phyloP scores from a whole-genome alignment of 208 protist species.

The Vickermania ingenoplastis region DNA sequence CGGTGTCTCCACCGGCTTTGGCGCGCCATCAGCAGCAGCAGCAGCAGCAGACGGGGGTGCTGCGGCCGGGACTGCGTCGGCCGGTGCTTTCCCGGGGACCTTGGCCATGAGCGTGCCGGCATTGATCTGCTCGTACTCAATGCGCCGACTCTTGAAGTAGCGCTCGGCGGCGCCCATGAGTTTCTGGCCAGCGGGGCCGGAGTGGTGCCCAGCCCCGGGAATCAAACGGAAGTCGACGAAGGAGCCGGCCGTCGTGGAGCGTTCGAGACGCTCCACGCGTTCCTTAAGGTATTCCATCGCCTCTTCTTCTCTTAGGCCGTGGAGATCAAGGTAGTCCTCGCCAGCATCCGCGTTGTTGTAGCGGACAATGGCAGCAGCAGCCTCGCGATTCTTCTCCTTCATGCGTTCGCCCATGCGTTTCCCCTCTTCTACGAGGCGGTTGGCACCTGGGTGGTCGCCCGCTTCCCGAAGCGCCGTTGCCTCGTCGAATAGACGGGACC shows the following conservation, averaged over 20 bases:
- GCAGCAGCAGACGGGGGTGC: conserved; percentile 5
- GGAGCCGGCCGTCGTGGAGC: conserved; percentile 15
- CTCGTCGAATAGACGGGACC: conserved; percentile 28
- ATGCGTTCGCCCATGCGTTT: conserved; percentile 27
- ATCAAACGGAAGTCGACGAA: conserved; percentile 34
- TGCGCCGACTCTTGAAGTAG: conserved; percentile 24
- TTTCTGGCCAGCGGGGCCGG: conserved; percentile 25
- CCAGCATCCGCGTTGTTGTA: conserved; percentile 49
- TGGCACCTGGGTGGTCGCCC: conserved; percentile 18
- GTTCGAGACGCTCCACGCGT: conserved; percentile 25
- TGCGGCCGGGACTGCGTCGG: conserved; percentile 8
- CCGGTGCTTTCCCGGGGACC: conserved; percentile 15
- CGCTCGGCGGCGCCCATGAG: conserved; percentile 26
- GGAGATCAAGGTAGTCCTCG: conserved; percentile 45
- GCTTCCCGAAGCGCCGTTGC: conserved; percentile 23
- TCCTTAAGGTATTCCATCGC: conserved; percentile 27
- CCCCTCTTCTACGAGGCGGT: conserved; percentile 19
- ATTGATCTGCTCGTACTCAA: conserved; percentile 24
- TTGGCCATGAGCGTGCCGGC: conserved; percentile 27
- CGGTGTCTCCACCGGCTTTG: too few species aligned
- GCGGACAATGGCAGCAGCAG: conserved; percentile 27
- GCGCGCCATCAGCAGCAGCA: too few species aligned
- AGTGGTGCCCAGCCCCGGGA: conserved; percentile 48
- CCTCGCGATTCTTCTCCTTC: conserved; percentile 20
- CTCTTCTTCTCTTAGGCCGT: conserved; percentile 43